A percentile compares a stretch with the other conserved stretches of the same genome.
phyloP scores from a whole-genome alignment of 164 flowering plant genomes.

The Stephania yunnanensis region DNA sequence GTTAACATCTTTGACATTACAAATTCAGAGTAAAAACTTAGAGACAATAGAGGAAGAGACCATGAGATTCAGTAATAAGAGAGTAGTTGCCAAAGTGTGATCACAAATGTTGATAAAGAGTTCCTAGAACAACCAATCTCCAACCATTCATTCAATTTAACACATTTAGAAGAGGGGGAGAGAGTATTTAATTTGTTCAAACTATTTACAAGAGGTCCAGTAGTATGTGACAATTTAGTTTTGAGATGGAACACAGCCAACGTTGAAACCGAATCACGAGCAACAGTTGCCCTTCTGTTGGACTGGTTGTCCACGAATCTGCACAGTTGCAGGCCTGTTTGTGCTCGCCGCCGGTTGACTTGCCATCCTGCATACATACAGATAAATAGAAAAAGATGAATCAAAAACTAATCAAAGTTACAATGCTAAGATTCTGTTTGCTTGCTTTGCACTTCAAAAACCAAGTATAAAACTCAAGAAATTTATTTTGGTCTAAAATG shows the following conservation, averaged over 20 bases:
- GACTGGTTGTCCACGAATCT: conserved; percentile 33
- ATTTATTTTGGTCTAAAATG: too few species aligned
- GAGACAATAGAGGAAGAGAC: background rate
- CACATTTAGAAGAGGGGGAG: conserved; percentile 1
- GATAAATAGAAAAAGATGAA: background rate
- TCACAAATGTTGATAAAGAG: background rate
- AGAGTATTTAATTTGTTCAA: background rate
- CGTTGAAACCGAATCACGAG: conserved; percentile 15
- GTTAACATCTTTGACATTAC: too few species aligned
- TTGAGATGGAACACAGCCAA: conserved; percentile 3
- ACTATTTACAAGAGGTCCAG: background rate
- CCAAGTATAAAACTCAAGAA: too few species aligned
- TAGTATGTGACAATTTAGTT: background rate
- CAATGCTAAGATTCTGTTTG: background rate
- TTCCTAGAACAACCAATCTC: background rate
- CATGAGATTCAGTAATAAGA: background rate
- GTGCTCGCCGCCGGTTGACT: conserved; percentile 31
- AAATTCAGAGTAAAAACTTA: background rate
- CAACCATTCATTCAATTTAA: background rate
- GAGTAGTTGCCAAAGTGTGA: background rate
- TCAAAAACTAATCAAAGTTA: background rate
- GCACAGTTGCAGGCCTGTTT: conserved; percentile 31
- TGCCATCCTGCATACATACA: conserved; percentile 27
- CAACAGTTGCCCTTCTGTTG: conserved; percentile 26
- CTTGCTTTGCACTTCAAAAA: too few species aligned